Base-by-base conservation (phyloP, 148 eudicot genomes). In the Vaccinium corymbosum region DNA sequence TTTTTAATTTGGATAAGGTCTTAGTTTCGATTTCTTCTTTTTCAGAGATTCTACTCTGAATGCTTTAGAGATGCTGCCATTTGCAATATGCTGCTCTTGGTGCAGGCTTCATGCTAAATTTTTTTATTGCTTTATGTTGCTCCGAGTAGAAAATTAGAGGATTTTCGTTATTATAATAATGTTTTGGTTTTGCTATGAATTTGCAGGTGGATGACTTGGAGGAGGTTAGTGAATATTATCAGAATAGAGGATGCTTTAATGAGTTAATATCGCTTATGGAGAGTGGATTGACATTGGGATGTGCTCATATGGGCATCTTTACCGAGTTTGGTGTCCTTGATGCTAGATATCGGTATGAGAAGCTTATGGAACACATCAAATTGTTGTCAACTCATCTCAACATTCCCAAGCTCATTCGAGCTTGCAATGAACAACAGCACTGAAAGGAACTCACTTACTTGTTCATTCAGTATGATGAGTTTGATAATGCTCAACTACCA, bases 341-440 rank as follows among this genome's bases (percentile, higher is more conserved):
- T 88, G 98, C 98, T 53, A 91, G 98, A 89, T 96, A 96, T 81
- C 97, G 98, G 73, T 84, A 93, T 85, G 98, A 96, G 92, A 96
- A 96, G 93, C 98, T 96, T 82, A 96, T 96, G 98, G 98, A 96
- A 88, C 98, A 96, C 88, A 94, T 96, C 81, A 96, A 96, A 86
- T 89, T 96, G 83, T 96, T 96, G 50, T 87, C 98, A 25, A 94
- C 98, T 50, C 97, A 98, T 85, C 97, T 96, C 86, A 96, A 96
- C 89, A 96, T 96, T 80, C 98, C 98, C 78, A 94, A 96, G 94
- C 93, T 96, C 74, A 96, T 96, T 79, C 89, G 98, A 79, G 98
- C 98, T 83, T 96, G 98, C 32, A 98, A 96, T 79, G 98, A 94
- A 79, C 98, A 96, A 70, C 98, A 94, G 80, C 98, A 96, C 90